Conservation (phyloP, 2,329 filamentous ascomycete species). For the Dissoconium aciculare region DNA sequence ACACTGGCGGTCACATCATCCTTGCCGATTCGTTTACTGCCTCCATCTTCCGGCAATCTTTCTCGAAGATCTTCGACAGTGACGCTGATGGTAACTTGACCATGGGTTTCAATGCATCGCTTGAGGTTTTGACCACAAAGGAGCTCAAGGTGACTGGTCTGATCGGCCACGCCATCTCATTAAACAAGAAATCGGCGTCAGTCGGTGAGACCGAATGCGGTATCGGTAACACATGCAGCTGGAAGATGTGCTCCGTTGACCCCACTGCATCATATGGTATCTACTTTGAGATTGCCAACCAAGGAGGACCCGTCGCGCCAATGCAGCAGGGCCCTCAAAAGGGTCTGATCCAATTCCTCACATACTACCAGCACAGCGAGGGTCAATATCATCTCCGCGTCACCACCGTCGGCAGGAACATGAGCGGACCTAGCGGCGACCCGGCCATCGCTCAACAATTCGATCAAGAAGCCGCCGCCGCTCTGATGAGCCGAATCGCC, state of each 20-base stretch:
- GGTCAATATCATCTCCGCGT: constrained; percentile 93
- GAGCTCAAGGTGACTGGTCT: constrained; percentile 95
- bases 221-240: constrained; percentile 95
- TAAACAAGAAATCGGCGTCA: constrained; percentile 95
- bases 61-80: constrained; percentile 92
- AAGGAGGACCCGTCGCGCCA: constrained; percentile 59
- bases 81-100: constrained; percentile 85
- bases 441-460: constrained; percentile 93
- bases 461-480: constrained; percentile 92
- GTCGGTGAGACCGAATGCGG: constrained; percentile 97
- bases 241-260: constrained; percentile 99
- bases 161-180: constrained; percentile 87
- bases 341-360: constrained; percentile 95
- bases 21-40: constrained; percentile 96
- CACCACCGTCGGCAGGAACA: constrained; percentile 78
- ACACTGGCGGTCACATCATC: constrained; percentile 94
- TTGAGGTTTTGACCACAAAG: constrained; percentile 94
- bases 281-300: constrained; percentile 94
- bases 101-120: constrained; percentile 95
- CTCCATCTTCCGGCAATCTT: constrained; percentile 96
- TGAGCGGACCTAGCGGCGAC: constrained; percentile 87
- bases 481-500: constrained; percentile 97
- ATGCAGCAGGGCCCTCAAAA: constrained; percentile 80
- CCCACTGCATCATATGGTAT: constrained; percentile 86
- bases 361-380: constrained; percentile 94